Evolutionary conservation across 768 basidiomycete species (phyloP), one percentile per base, ranked within the genome.

Genomic region (Rubroboletus satanas): DNA sequence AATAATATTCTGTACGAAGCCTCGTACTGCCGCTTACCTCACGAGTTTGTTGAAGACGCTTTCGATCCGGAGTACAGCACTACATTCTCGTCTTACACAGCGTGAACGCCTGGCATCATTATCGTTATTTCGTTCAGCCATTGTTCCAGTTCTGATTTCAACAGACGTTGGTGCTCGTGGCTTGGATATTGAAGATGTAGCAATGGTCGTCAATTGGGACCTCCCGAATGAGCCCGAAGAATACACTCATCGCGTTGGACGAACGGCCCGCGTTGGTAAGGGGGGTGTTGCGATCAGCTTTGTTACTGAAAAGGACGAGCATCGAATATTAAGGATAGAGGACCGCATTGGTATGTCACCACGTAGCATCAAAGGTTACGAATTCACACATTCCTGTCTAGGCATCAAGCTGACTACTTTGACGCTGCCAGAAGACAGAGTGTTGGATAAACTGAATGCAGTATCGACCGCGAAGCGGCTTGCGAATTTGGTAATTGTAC

Each of bases 191-290:
- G 93, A 93, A 57, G 92, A 95, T 61, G 95, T 99, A 11, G 93
- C 90, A 11, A 84, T 98, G 77, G 93, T 99, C 18, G 79, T 99
- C 54, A 98, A 99, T 60, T 99, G 95, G 94, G 96, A 99, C 70
- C 75, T 98, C 58, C 97, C 97, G 14, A 77, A 80, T 12, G 85
- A 87, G 66, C 80, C 92, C 6, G 96, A 96, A 70, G 95, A 96
- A 68, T 99, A 99, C 66, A 90, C 93, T 2, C 97, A 99, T 74
- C 83, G 97, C 21, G 97, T 99, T 1, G 94, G 94, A 42, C 74
- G 94, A 66, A 98, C 94, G 23, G 94, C 94, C 31, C 85, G 94
- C 63, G 90, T 88, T 11, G 97, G 97, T 7, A 80, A 83, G 63
- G 90, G 88, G 3, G 97, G 97, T 64, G 75, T 94, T 46, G 93